phyloP scores from a whole-genome alignment of 495 filamentous ascomycete genomes.

The Penicillium lividum region DNA sequence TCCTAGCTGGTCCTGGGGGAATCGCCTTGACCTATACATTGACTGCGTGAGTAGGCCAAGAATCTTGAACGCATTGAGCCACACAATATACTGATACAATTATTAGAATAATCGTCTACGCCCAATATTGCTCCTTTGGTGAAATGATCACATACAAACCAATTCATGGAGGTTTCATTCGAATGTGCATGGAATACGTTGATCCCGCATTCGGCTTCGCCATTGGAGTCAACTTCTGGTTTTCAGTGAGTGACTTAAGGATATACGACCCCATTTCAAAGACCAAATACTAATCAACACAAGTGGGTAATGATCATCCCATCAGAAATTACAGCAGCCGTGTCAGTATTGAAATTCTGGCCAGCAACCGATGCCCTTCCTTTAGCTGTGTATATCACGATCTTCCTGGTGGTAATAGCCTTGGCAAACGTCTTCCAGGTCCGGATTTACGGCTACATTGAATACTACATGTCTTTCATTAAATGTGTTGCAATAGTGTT shows the following conservation, averaged over 20 bases:
- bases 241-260: constrained; percentile 17
- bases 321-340: constrained; percentile 33
- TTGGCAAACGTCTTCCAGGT: constrained; percentile 28
- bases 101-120: constrained; percentile 31
- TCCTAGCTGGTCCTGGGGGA: constrained; percentile 30
- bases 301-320: constrained; percentile 38
- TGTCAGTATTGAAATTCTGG: constrained; percentile 32
- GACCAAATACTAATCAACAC: not conserved
- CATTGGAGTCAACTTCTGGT: constrained; percentile 36
- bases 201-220: constrained; percentile 34
- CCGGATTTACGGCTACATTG: constrained; percentile 28
- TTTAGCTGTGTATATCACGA: constrained; percentile 31
- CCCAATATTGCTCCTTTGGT: constrained; percentile 30
- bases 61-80: not conserved
- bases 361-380: constrained; percentile 25
- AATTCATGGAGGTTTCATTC: constrained; percentile 33
- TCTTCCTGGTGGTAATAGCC: constrained; percentile 26
- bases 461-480: constrained; percentile 34
- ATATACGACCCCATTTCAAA: not conserved
- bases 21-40: constrained; percentile 31
- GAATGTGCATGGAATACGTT: constrained; percentile 32
- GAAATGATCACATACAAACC: constrained; percentile 37
- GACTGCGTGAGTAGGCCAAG: constrained; percentile 22
- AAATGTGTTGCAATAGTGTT: constrained; percentile 28
- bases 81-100: not conserved